Evolutionary conservation across 139 green algal genomes (phyloP).

Genomic region (Volvox africanus): DNA sequence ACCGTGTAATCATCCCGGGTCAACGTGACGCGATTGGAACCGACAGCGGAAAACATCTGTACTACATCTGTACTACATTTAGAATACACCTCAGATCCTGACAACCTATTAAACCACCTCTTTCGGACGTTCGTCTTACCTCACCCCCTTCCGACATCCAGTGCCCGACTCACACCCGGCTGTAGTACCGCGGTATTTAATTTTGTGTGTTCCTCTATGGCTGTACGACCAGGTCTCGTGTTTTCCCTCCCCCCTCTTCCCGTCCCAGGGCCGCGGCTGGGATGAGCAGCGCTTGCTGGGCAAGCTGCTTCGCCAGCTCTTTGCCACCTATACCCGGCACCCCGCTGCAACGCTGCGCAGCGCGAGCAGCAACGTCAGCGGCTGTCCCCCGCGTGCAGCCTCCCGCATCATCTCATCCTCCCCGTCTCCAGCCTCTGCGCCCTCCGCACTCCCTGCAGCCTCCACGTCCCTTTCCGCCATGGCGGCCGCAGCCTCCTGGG

Average conservation of each 20-base stretch:
- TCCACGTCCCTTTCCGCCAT: slow-evolving; percentile 9
- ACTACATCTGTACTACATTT: no score
- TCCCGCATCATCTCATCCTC: slow-evolving; percentile 33
- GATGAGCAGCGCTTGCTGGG: slow-evolving; percentile 28
- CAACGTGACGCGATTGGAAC: no score
- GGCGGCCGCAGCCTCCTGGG: slow-evolving; percentile 31
- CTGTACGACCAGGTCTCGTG: no score
- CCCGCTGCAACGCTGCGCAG: not conserved
- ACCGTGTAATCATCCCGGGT: no score
- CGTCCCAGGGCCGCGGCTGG: slow-evolving; percentile 33
- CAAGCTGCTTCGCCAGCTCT: slow-evolving; percentile 36
- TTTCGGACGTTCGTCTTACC: no score
- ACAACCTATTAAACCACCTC: no score
- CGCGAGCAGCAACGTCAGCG: slow-evolving; percentile 21
- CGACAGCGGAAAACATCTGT: no score
- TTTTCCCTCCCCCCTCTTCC: not conserved
- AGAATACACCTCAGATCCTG: no score
- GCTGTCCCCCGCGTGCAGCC: slow-evolving; percentile 14
- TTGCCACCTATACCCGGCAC: slow-evolving; percentile 16
- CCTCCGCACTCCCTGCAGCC: not conserved
- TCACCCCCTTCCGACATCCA: no score
- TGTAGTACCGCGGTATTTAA: no score
- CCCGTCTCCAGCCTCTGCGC: not conserved
- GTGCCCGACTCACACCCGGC: no score
- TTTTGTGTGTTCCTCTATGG: no score